phyloP scores from a whole-genome alignment of 179 eudicot genomes.

The Carnegiea gigantea region DNA sequence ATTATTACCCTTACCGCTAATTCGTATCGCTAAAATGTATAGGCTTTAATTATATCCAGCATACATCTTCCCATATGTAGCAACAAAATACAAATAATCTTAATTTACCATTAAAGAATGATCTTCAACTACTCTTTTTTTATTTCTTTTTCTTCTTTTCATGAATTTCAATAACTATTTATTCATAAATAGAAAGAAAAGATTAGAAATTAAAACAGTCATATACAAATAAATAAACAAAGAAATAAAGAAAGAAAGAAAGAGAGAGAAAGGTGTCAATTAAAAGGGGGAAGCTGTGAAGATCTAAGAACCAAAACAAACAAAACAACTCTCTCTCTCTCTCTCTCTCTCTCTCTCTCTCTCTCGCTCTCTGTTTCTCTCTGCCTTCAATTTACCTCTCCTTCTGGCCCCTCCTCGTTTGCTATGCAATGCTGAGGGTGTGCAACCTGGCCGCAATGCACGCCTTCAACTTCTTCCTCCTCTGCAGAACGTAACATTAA shows the following conservation, averaged over 20 bases:
- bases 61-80: background rate
- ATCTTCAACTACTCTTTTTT: too few relatives aligned
- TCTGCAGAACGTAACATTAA: background rate
- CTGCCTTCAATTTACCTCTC: background rate
- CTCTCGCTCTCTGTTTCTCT: background rate
- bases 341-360: too few relatives aligned
- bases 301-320: background rate
- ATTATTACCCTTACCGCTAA: too few relatives aligned
- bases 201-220: background rate
- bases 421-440: background rate
- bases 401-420: background rate
- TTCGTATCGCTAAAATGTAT: too few relatives aligned
- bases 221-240: background rate
- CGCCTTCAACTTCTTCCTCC: background rate
- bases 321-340: background rate
- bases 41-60: too few relatives aligned
- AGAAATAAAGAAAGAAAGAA: background rate
- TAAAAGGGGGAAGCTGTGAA: background rate
- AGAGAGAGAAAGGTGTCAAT: background rate
- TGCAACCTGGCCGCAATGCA: constrained; percentile 11
- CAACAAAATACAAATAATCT: background rate
- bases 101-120: background rate
- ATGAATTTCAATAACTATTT: background rate
- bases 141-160: background rate
- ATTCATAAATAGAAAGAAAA: background rate